Evolutionary conservation across 108 stramenopile species (phyloP).

Genomic region (Discostella stelligeroides): DNA sequence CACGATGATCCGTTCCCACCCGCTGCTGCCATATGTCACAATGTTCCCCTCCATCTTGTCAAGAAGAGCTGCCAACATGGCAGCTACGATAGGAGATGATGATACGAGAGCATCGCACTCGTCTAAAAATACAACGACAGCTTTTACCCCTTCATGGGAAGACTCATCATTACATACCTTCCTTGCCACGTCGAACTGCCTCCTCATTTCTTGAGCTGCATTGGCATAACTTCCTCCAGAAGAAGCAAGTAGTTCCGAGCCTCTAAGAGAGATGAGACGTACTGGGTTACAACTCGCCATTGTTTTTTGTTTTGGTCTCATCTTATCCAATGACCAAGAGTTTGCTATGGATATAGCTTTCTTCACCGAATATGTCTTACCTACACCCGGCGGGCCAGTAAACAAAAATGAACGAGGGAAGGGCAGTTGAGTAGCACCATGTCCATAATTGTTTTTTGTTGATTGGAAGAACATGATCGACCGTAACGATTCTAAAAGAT

Average conservation of each 20-base stretch:
- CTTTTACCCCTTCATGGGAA: too few relatives aligned
- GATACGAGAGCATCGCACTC: constrained; percentile 83
- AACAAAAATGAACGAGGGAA: constrained; percentile 58
- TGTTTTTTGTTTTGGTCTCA: too few relatives aligned
- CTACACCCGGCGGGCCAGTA: constrained; percentile 59
- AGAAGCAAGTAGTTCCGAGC: constrained; percentile 49
- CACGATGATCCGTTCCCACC: constrained; percentile 59
- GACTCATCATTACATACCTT: too few relatives aligned
- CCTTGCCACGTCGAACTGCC: constrained; percentile 37
- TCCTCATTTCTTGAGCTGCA: constrained; percentile 40
- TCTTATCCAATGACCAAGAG: too few relatives aligned
- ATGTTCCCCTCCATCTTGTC: constrained; percentile 56
- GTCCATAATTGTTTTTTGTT: too few relatives aligned
- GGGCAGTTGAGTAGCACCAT: constrained; percentile 4
- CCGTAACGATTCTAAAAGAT: too few relatives aligned
- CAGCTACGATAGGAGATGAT: constrained; percentile 50
- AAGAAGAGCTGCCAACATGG: constrained; percentile 63
- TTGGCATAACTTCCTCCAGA: constrained; percentile 37
- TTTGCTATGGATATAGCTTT: constrained; percentile 33
- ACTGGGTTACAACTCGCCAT: constrained; percentile 4
- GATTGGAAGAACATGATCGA: too few relatives aligned
- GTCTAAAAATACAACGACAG: constrained; percentile 72
- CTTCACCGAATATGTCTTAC: constrained; percentile 61
- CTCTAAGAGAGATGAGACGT: constrained; percentile 47
- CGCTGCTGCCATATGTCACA: too few relatives aligned